Base-by-base conservation (phyloP, 768 basidiomycete genomes). In the Phanerochaete sordida region DNA sequence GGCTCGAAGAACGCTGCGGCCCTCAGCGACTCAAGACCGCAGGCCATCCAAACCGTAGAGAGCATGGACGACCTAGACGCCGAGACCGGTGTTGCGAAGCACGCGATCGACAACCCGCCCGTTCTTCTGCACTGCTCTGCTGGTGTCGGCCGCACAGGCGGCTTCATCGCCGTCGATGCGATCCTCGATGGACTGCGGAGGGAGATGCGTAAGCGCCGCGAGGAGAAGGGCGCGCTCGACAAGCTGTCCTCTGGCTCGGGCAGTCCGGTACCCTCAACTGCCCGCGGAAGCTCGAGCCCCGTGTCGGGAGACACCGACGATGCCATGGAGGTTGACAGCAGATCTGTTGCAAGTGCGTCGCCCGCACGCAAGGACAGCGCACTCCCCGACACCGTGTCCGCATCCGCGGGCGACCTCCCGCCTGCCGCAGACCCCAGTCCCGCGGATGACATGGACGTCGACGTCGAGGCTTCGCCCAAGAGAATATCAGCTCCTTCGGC, bases 141-240 rank as follows among this genome's bases (percentile, higher is more conserved):
- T 0, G 96, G 96, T 21, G 94, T 97, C 6, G 96, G 96, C 0
- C 82, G 96, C 44, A 98, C 96, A 0, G 96, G 96, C 23, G 91
- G 90, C 26, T 98, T 93, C 72, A 94, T 98, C 68, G 86, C 91
- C 8, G 84, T 96, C 1, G 92, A 94, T 70, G 87, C 92, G 8
- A 78, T 93, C n/a, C 76, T 95, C 56, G 90, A 93, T 68, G 88
- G 84, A 4, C 75, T 94, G 3, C 75, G 83, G 66, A 71, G 79
- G 53, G 90, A 93, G 73, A 65, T 88, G 68, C 71, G 68, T 26
- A 77, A 70, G 61, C 68, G 67, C 11, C 65, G 67, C 50, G 66
- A 58, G 60, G 66, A 58, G 60, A 56, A 9, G 24, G 39, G 33
- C 45, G 30, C 30, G 31, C 28, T 21, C 11, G 30, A 21, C 28